Base-by-base conservation (phyloP, 73 alveolate genomes). In the Paramecium primaurelia region DNA sequence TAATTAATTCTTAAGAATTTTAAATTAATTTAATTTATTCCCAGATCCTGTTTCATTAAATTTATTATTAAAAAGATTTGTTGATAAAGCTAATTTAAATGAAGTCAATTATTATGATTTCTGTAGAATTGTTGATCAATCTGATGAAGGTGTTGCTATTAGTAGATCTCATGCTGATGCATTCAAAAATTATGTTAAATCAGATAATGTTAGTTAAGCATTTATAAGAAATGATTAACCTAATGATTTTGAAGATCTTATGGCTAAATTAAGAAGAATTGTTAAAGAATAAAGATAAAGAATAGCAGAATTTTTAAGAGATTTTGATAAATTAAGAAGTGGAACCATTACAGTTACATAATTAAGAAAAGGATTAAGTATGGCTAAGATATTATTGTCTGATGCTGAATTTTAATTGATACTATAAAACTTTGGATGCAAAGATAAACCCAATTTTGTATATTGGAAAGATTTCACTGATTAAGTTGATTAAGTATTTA, bases 101-200 rank as follows among this genome's bases (percentile, higher is more conserved):
- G 99, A 97, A 92, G 99, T 97, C 34, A 97, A 97, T 93, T 97
- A 97, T 59, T 93, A 93, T 86, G 99, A 97, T 83, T 97, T 97
- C 94, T 94, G 97, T 94, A 94, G 95, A 64, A 97, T 94, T 36
- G 98, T 97, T 34, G 99, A 97, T 86, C 86, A 93, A 40, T 97
- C 97, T 22, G 98, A 97, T 90, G 97, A 93, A 77, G 94, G 96
- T 90, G 97, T 96, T 69, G 96, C 95, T 25, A 96, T 95, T 18
- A 77, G 96, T 59, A 89, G 49, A 37, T 59, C 88, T 22, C 84
- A 85, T 60, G 94, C 96, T 14, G 92, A 86, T 64, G 73, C 94
- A 38, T 87, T 92, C 34, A 73, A 87, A 86, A 87, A 71, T 26
- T 88, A 71, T 75, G 32, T 71, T 86, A 88, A 75, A 16, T 45